These are phyloP conservation scores for Crithidia thermophila DNA, from an alignment of 208 protist genomes.

Conservation along the genomic window DNA sequence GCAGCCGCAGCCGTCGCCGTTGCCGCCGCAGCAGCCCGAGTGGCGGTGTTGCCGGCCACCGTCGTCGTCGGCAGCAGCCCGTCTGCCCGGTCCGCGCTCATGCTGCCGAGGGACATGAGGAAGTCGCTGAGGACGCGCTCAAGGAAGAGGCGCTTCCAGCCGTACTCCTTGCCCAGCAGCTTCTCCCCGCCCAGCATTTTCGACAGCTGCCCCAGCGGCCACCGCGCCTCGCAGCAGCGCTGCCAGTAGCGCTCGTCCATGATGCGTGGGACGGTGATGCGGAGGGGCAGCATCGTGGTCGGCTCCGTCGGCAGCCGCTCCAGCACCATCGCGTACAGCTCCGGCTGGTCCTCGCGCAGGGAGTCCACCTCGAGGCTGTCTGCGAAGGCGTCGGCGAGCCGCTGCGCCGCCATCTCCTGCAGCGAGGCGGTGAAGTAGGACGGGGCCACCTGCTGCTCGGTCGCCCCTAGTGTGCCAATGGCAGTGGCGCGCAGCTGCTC, in stretches of 20 bases:
- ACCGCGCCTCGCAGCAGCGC: constrained; percentile 73
- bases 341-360: constrained; percentile 43
- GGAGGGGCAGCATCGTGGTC: constrained; percentile 47
- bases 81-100: constrained; percentile 2
- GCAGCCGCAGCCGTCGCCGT: neutral
- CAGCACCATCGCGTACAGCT: constrained; percentile 78
- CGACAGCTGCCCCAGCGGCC: constrained; percentile 86
- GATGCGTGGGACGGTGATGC: constrained; percentile 49
- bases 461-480: constrained; percentile 21
- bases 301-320: constrained; percentile 51
- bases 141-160: constrained; percentile 89
- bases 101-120: constrained; percentile 55
- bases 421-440: constrained; percentile 88
- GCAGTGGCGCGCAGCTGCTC: constrained; percentile 40
- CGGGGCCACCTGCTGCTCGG: constrained; percentile 24
- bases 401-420: constrained; percentile 65
- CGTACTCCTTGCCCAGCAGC: constrained; percentile 40
- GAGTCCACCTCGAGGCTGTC: constrained; percentile 57
- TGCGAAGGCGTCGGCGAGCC: constrained; percentile 74
- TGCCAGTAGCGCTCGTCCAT: constrained; percentile 63
- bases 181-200: constrained; percentile 34
- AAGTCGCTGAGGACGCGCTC: constrained; percentile 79
- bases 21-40: neutral
- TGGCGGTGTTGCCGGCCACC: neutral
- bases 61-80: constrained; percentile 16